phyloP scores from a whole-genome alignment of 306 rosid species.

The Glycyrrhiza uralensis region DNA sequence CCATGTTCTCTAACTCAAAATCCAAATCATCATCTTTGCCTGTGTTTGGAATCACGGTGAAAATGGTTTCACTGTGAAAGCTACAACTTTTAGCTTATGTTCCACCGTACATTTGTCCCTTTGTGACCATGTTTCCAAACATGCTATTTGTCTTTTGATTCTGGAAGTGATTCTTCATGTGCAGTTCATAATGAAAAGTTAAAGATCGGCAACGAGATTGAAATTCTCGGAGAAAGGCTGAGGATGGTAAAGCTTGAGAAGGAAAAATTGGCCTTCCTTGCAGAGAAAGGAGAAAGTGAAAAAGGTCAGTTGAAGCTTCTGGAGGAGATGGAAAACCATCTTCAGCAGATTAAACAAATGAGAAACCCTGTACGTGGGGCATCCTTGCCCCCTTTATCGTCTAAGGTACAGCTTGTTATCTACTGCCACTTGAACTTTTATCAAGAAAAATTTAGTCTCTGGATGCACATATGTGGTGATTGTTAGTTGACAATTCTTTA shows the following conservation, averaged over 20 bases:
- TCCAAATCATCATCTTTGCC: too few species aligned
- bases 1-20: slow-evolving; percentile 2
- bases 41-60: too few species aligned
- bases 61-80: too few species aligned
- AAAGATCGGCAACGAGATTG: slow-evolving; percentile 45
- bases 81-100: too few species aligned
- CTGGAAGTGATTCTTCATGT: slow-evolving; percentile 30
- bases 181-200: slow-evolving; percentile 34
- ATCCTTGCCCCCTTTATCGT: slow-evolving; percentile 40
- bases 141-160: slow-evolving; percentile 20
- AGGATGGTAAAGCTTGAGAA: slow-evolving; percentile 38
- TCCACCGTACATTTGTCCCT: too few species aligned
- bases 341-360: slow-evolving; percentile 29
- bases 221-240: slow-evolving; percentile 43
- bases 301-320: slow-evolving; percentile 37
- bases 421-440: neutral
- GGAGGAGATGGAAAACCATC: slow-evolving; percentile 41
- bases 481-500: neutral
- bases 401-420: slow-evolving; percentile 43
- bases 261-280: slow-evolving; percentile 23
- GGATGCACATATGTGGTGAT: neutral
- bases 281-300: slow-evolving; percentile 38
- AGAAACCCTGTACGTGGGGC: slow-evolving; percentile 37
- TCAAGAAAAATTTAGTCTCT: neutral
- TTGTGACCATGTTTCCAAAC: too few species aligned